Percentiles rank a stretch among this genome's conserved stretches.
These are phyloP conservation scores for Hanseniaspora guilliermondii DNA, from an alignment of 805 yeast genomes.

Conservation along the genomic window DNA sequence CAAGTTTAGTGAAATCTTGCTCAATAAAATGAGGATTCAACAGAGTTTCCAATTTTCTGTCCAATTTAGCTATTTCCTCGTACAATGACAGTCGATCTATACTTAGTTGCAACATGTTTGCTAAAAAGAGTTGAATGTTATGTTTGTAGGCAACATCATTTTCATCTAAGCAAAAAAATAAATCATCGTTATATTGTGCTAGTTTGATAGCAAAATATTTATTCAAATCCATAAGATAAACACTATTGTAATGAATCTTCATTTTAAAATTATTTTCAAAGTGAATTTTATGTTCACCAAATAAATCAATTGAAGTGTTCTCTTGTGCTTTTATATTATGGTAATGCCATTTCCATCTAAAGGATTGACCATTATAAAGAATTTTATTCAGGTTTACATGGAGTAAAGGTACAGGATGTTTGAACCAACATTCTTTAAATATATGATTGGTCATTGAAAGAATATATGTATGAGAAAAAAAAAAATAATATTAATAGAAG, in stretches of 20 bases:
- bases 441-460: not conserved
- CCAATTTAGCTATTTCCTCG: not conserved
- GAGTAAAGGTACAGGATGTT: not conserved
- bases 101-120: conserved; percentile 4
- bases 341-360: conserved; percentile 13
- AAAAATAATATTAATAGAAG: not conserved
- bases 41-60: not conserved
- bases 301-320: not conserved
- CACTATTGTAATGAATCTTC: conserved; percentile 4
- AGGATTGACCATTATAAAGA: conserved; percentile 11
- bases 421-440: not conserved
- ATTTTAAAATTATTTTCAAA: not conserved
- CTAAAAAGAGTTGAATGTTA: not conserved
- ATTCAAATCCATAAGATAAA: not conserved
- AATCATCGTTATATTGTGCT: not conserved
- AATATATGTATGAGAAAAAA: not conserved
- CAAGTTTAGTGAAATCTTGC: not conserved
- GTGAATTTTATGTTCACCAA: not conserved
- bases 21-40: not conserved
- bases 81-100: not conserved
- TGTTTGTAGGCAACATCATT: not conserved
- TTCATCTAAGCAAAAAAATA: not conserved
- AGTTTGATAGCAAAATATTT: not conserved
- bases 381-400: conserved; percentile 8
- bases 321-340: not conserved